Evolutionary conservation across 108 stramenopile genomes (phyloP).

Genomic region (Bacterosira constricta): DNA sequence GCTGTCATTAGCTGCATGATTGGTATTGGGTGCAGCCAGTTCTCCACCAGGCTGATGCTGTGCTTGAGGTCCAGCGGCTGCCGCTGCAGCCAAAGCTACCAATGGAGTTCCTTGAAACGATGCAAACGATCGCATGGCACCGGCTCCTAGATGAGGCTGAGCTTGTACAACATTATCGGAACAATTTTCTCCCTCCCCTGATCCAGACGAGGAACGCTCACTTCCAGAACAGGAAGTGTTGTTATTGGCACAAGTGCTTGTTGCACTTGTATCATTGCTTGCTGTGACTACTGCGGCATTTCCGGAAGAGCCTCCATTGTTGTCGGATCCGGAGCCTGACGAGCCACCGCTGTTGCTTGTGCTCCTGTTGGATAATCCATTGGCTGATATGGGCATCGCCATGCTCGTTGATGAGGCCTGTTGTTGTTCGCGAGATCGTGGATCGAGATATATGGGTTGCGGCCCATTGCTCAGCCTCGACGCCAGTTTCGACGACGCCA

Average conservation of each 20-base stretch:
- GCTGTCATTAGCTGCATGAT: background rate
- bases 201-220: conserved; percentile 19
- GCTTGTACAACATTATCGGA: too few relatives aligned
- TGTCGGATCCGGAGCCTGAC: conserved; percentile 9
- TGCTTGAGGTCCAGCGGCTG: conserved; percentile 16
- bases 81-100: conserved; percentile 6
- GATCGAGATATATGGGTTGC: too few relatives aligned
- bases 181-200: background rate
- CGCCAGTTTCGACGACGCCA: conserved; percentile 1
- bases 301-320: conserved; percentile 12
- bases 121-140: conserved; percentile 21
- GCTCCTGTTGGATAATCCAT: conserved; percentile 14
- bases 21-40: background rate
- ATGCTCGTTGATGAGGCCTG: too few relatives aligned
- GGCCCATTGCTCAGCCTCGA: too few relatives aligned
- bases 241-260: conserved; percentile 8
- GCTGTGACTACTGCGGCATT: conserved; percentile 17
- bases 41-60: background rate
- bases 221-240: conserved; percentile 25
- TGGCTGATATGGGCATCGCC: too few relatives aligned
- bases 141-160: too few relatives aligned
- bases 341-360: conserved; percentile 8
- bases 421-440: too few relatives aligned
- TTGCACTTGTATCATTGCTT: conserved; percentile 2
- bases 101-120: conserved; percentile 21